phyloP scores from a whole-genome alignment of 345 rosid genomes.

The Populus ilicifolia region DNA sequence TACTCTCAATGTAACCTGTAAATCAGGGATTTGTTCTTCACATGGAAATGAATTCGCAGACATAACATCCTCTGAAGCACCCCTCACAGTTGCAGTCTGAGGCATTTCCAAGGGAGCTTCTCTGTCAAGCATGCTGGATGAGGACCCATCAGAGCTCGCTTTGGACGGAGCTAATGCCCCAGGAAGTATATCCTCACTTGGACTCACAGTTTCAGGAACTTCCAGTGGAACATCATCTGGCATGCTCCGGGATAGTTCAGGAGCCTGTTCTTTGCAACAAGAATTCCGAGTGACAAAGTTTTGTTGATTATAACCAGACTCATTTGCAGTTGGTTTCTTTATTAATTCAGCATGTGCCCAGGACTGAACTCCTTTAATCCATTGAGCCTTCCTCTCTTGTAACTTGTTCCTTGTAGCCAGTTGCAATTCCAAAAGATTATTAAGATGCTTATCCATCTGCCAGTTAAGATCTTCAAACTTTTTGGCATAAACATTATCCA shows the following conservation, averaged over 20 bases:
- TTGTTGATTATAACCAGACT: constrained; percentile 20
- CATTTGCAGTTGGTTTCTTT: constrained; percentile 17
- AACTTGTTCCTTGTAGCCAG: constrained; percentile 38
- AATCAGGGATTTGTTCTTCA: constrained; percentile 6
- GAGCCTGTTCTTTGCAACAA: constrained; percentile 21
- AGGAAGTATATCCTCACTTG: constrained; percentile 16
- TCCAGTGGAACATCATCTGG: constrained; percentile 22
- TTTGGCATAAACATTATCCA: constrained; percentile 44
- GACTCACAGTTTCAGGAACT: constrained; percentile 16
- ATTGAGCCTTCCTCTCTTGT: constrained; percentile 40
- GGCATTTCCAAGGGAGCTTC: neutral
- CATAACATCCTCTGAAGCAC: constrained; percentile 21
- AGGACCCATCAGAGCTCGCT: constrained; percentile 4
- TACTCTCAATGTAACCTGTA: too few relatives aligned
- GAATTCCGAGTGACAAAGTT: constrained; percentile 16
- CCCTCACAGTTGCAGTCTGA: neutral
- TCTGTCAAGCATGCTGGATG: constrained; percentile 9
- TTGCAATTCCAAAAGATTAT: constrained; percentile 41
- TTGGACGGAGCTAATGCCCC: constrained; percentile 1
- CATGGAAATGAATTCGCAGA: constrained; percentile 20
- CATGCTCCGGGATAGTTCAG: constrained; percentile 13
- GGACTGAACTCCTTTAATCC: constrained; percentile 43
- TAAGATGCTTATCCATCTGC: constrained; percentile 31
- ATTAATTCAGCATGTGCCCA: constrained; percentile 44
- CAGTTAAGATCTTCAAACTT: constrained; percentile 39